Evolutionary conservation across 768 basidiomycete genomes (phyloP), one percentile per base, ranked within the genome.

Genomic region (Podaxis carcinomalis): DNA sequence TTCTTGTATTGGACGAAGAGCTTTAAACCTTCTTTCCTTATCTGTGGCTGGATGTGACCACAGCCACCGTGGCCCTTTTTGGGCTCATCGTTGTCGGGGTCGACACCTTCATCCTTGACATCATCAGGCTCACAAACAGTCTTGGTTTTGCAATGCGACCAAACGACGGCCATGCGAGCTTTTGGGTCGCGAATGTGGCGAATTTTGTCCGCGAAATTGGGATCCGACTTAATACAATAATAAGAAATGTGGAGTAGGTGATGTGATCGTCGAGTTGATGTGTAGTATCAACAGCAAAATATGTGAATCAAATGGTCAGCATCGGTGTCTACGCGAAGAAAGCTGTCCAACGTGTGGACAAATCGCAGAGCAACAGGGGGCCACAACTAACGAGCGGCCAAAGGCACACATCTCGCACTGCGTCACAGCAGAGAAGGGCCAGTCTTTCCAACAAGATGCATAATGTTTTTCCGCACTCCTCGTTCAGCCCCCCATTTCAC

Each of bases 401-500:
- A 70, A 69, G 70, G 80, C 81, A 74, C 82, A 71, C 78, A 70
- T 70, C 81, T 78, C 74, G 62, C 63, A 70, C 86, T 89, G 88
- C 88, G 84, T 87, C 71, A 90, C 89, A 91, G 86, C 66, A 68
- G 78, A 82, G 79, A 73, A 77, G 74, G 78, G 77, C 78, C 77
- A 77, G 75, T 77, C 69, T 76, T 75, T 68, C 71, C 83, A 80
- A 78, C 75, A 76, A 70, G 72, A 74, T 61, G 66, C 72, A 65
- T 68, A 68, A 70, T 69, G 49, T 70, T 68, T 83, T 74, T 86
- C 85, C 85, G 85, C 90, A 89, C 90, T 91, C 85, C 90, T 92
- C 92, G 90, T 90, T 93, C 92, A 86, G 90, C 90, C 90, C 91
- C 90, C 92, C 92, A 88, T 93, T 93, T 93, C 92, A 93, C 92